phyloP scores from a whole-genome alignment of 257 asterid genomes.

The Jacaranda copaia region DNA sequence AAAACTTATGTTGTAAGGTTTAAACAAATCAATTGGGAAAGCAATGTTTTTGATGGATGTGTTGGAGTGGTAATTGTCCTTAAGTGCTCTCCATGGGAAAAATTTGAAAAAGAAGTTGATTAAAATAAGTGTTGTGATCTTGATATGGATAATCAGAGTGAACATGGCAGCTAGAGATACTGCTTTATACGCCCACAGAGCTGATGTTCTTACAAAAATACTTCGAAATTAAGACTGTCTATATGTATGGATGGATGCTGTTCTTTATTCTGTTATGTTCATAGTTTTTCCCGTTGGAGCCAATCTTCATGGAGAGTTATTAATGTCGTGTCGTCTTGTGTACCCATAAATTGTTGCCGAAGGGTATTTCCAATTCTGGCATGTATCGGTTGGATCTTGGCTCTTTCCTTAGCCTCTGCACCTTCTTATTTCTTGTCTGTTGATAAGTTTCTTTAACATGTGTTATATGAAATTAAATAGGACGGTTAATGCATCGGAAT shows the following conservation, averaged over 20 bases:
- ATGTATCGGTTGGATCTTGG: background rate
- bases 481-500: too few relatives aligned
- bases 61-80: constrained; percentile 4
- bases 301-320: constrained; percentile 5
- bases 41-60: background rate
- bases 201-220: background rate
- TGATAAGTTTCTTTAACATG: background rate
- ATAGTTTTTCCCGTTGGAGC: background rate
- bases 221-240: background rate
- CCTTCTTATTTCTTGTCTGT: constrained; percentile 6
- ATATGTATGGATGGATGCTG: background rate
- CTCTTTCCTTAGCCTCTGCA: background rate
- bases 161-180: background rate
- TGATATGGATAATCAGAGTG: background rate
- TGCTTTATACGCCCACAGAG: constrained; percentile 22
- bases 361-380: background rate
- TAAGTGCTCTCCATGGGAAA: background rate
- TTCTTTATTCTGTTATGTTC: background rate
- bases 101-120: background rate
- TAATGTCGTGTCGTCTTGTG: constrained; percentile 16
- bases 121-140: background rate
- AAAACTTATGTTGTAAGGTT: background rate
- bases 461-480: too few relatives aligned
- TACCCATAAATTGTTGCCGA: constrained; percentile 23
- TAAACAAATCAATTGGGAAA: constrained; percentile 23